Evolutionary conservation across 768 basidiomycete species (phyloP).

Genomic region (Trametes coccinea): DNA sequence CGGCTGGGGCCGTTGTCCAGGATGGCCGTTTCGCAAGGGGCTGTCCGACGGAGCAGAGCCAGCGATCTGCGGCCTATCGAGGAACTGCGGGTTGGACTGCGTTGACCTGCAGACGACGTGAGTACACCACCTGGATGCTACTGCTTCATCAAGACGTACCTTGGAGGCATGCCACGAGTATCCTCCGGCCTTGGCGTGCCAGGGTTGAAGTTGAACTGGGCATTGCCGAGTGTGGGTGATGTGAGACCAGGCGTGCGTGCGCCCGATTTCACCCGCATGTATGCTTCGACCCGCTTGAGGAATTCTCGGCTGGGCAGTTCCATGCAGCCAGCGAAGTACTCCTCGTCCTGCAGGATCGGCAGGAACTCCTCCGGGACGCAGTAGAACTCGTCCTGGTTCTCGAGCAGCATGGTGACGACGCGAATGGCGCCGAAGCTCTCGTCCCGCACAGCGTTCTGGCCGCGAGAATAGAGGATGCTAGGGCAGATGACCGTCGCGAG

Average conservation of each 20-base stretch:
- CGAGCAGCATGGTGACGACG: constrained; percentile 82
- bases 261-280: constrained; percentile 67
- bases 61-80: constrained; percentile 48
- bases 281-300: constrained; percentile 92
- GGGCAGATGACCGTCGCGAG: constrained; percentile 97
- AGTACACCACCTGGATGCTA: not conserved
- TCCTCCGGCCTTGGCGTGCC: constrained; percentile 28
- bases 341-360: constrained; percentile 84
- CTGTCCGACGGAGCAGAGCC: constrained; percentile 40
- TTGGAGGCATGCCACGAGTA: constrained; percentile 27
- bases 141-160: constrained; percentile 16
- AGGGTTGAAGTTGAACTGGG: constrained; percentile 42
- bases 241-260: constrained; percentile 51
- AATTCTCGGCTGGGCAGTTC: constrained; percentile 95
- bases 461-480: constrained; percentile 92
- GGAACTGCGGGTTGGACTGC: constrained; percentile 38
- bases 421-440: constrained; percentile 90
- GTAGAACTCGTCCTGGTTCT: constrained; percentile 94
- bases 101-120: constrained; percentile 29
- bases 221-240: constrained; percentile 39
- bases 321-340: constrained; percentile 84
- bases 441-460: constrained; percentile 83
- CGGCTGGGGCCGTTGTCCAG: constrained; percentile 33
- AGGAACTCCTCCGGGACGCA: constrained; percentile 91
- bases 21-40: constrained; percentile 37